phyloP scores from a whole-genome alignment of 139 green algal genomes.

The Closterium sp. region DNA sequence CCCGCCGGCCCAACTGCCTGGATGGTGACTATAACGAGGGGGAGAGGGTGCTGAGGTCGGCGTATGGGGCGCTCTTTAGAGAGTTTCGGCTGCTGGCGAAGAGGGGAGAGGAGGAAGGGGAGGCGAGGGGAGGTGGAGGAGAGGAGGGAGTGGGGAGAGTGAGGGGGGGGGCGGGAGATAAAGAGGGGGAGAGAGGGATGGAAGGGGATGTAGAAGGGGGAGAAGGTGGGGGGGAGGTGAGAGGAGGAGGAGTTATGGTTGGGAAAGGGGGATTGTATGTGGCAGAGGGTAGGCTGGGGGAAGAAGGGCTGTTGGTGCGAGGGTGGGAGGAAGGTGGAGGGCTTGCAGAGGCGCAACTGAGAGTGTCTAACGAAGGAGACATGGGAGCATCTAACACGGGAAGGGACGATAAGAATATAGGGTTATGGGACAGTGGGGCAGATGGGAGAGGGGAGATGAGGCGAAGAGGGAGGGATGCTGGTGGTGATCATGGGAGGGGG shows the following conservation, averaged over 20 bases:
- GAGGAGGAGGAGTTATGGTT: neutral
- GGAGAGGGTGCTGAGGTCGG: slow-evolving; percentile 7
- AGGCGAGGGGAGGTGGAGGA: neutral
- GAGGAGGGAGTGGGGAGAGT: neutral
- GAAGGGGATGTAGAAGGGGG: neutral
- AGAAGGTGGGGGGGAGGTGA: neutral
- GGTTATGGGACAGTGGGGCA: neutral
- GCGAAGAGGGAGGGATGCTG: neutral
- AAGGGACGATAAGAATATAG: neutral
- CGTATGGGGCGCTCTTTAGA: slow-evolving; percentile 40
- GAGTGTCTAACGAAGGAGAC: neutral
- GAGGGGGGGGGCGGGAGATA: neutral
- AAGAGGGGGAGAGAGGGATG: neutral
- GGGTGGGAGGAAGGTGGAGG: neutral
- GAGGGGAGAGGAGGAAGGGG: neutral
- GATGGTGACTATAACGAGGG: slow-evolving; percentile 36
- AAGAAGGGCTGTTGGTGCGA: neutral
- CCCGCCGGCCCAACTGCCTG: slow-evolving; percentile 34
- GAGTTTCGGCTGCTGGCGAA: neutral
- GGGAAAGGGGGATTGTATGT: neutral
- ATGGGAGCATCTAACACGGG: no score
- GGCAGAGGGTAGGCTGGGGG: neutral
- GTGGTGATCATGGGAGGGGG: neutral
- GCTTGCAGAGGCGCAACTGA: neutral
- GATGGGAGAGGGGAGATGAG: neutral